Base-by-base conservation (phyloP, 75 land plant genomes). In the Ceratopteris richardii region DNA sequence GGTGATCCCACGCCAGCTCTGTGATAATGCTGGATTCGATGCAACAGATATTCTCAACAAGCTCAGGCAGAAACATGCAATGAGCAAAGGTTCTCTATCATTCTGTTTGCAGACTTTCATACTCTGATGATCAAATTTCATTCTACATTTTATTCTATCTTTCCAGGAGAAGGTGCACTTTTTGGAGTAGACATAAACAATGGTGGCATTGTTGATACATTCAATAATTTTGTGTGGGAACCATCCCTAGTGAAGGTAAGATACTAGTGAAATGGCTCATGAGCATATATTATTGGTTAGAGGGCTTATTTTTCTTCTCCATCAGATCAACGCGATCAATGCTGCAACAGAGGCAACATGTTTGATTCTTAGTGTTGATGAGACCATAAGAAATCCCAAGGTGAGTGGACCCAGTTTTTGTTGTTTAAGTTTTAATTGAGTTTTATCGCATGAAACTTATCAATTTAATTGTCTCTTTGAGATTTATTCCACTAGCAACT, bases 11-110 rank as follows among this genome's bases (percentile, higher is more conserved):
- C 71, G 98, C 1, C 98, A 94, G 63, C 78, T 94, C 7, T 94
- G 96, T 83, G 98, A 94, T 46, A 94, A 94, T 83, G 98, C 98
- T 77, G 98, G 98, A 28, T 94, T 94, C 81, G 98, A 94, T 78
- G 96, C 98, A 30, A 94, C 96, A 55, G 98, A 94, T 68, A 96
- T 94, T 26, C 77, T 94, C 43, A 94, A 90, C 69, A 94, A 94
- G 72, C 78, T 94, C 41, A 77, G 98, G 62, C 98, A 94, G 71
- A 94, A 94, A 53, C 98, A 94, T 76, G 98, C 96, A 23, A 78
- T 82, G 54, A 73, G 78, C 28, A 78, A 85, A 62, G 97, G 97
- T 91, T 48, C 30, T 58, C n/a, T n/a, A n/a, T n/a, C n/a, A n/a
- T 55, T 52, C 44, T 16, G 12, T 61, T 56, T 50, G 40, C 53